phyloP scores from a whole-genome alignment of 257 asterid species.

The Solanum bulbocastanum region DNA sequence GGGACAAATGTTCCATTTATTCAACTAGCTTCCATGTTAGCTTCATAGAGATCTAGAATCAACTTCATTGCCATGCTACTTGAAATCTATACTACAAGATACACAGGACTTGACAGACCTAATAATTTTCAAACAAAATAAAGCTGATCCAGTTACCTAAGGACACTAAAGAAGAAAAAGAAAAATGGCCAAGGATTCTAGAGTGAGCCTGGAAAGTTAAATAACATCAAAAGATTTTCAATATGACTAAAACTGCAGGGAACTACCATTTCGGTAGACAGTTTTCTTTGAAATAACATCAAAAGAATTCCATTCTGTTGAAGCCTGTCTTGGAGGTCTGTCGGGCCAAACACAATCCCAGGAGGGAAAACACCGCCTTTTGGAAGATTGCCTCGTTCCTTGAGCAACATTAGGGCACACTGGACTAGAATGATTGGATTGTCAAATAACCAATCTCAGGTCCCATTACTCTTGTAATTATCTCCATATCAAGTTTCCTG shows the following conservation, averaged over 20 bases:
- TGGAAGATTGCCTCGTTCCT: slow-evolving; percentile 46
- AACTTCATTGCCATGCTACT: slow-evolving; percentile 15
- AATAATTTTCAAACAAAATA: neutral
- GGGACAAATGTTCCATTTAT: slow-evolving; percentile 8
- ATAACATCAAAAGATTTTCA: neutral
- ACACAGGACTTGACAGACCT: neutral
- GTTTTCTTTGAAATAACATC: slow-evolving; percentile 57
- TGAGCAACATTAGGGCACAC: slow-evolving; percentile 52
- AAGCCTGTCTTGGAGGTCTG: slow-evolving; percentile 61
- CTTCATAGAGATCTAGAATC: slow-evolving; percentile 2
- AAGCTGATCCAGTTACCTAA: neutral
- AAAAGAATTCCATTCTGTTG: slow-evolving; percentile 70
- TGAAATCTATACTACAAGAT: slow-evolving; percentile 2
- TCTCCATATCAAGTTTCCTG: slow-evolving; percentile 54
- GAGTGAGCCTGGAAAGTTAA: neutral
- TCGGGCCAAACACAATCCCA: slow-evolving; percentile 73
- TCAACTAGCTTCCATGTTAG: slow-evolving; percentile 16
- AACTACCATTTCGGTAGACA: neutral
- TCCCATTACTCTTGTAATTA: slow-evolving; percentile 75
- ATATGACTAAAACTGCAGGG: neutral
- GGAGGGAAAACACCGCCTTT: slow-evolving; percentile 81
- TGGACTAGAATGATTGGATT: slow-evolving; percentile 65
- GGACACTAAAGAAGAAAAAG: neutral
- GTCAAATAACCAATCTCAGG: slow-evolving; percentile 91
- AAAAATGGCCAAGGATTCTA: neutral